Conservation (phyloP, 352 stramenopile genomes). For the Pelagophyceae sp. region DNA sequence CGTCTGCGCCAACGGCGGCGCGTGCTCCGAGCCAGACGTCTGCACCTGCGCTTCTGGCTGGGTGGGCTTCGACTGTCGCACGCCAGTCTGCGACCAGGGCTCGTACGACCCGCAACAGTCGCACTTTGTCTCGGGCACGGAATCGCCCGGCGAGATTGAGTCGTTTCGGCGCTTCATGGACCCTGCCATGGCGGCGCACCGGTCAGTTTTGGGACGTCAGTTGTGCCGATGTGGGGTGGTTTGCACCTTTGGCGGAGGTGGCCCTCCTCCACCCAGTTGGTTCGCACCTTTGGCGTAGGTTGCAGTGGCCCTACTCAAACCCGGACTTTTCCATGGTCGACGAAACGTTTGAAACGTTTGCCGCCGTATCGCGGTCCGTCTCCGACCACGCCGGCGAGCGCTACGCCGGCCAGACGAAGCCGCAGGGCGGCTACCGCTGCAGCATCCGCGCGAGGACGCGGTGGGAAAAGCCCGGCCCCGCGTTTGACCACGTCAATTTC, state of each 20-base stretch:
- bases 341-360: conserved; percentile 44
- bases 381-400: conserved; percentile 34
- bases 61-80: conserved; percentile 91
- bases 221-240: too few relatives aligned
- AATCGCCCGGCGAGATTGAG: conserved; percentile 37
- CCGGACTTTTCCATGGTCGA: conserved; percentile 37
- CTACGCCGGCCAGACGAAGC: conserved; percentile 46
- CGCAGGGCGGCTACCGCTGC: conserved; percentile 85
- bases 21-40: conserved; percentile 72
- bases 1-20: conserved; percentile 83
- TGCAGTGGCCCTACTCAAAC: conserved; percentile 41
- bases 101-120: conserved; percentile 72
- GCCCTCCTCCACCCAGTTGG: too few relatives aligned
- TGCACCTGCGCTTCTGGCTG: conserved; percentile 80
- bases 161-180: conserved; percentile 49
- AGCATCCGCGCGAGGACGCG: conserved; percentile 80
- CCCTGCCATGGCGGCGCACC: conserved; percentile 30
- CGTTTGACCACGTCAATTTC: conserved; percentile 88
- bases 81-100: conserved; percentile 78
- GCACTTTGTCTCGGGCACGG: conserved; percentile 56
- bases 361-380: conserved; percentile 26
- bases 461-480: conserved; percentile 80
- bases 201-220: too few relatives aligned
- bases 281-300: too few relatives aligned
- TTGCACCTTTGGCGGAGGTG: not conserved